These are phyloP conservation scores for Trichoderma endophyticum DNA, from an alignment of 2,329 filamentous ascomycete species.

Conservation along the genomic window DNA sequence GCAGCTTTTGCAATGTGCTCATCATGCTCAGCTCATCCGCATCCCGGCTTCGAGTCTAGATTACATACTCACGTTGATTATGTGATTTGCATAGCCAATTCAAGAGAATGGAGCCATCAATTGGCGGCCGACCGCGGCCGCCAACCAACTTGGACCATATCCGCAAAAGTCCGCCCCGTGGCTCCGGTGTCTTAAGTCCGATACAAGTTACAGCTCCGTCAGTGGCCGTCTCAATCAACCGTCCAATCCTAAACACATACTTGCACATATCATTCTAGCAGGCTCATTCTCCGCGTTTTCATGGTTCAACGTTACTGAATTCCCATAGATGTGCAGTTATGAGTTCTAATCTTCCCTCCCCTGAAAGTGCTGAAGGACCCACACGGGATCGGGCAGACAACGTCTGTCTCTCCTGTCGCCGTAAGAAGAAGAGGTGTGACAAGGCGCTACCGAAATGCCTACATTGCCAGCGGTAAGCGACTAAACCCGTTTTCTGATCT, in stretches of 20 bases:
- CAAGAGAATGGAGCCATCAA: background rate
- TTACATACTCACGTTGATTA: background rate
- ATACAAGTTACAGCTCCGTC: background rate
- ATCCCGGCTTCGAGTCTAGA: background rate
- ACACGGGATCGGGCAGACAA: conserved; percentile 2
- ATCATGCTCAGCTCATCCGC: background rate
- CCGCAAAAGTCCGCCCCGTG: background rate
- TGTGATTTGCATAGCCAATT: background rate
- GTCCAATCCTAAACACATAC: background rate
- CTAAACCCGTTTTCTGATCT: background rate
- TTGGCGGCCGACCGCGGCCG: conserved; percentile 1
- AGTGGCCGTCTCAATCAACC: background rate
- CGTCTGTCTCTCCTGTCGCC: conserved; percentile 12
- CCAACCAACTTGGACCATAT: background rate
- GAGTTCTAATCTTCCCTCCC: background rate
- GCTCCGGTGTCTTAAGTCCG: background rate
- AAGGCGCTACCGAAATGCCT: conserved; percentile 9
- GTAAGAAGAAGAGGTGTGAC: conserved; percentile 16
- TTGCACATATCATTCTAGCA: background rate
- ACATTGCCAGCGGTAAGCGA: conserved; percentile 7
- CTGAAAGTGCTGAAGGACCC: background rate
- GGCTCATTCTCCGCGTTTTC: background rate
- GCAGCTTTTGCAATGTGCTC: background rate
- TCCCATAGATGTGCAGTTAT: background rate
- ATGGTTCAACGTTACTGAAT: background rate